A percentile compares a stretch with the other conserved stretches of the same genome.
Evolutionary conservation across 73 alveolate genomes (phyloP).

Genomic region (Paramecium sexaurelia): DNA sequence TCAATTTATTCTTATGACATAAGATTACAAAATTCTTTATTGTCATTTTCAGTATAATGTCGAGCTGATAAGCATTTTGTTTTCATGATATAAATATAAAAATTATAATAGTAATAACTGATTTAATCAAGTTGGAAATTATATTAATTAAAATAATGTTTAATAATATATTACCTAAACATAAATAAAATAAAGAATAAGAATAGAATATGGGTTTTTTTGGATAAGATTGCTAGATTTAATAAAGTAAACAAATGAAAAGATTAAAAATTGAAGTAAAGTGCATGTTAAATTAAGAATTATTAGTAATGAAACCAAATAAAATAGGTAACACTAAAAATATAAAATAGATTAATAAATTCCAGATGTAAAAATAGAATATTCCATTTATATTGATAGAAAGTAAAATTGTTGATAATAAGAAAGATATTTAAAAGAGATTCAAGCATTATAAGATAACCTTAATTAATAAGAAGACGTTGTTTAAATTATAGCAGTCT

Average conservation of each 20-base stretch:
- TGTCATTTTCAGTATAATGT: background rate
- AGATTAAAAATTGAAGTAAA: constrained; percentile 3
- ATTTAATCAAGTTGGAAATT: background rate
- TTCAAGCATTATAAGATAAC: background rate
- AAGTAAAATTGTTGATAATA: background rate
- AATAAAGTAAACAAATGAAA: background rate
- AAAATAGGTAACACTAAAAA: background rate
- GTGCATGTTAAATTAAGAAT: constrained; percentile 29
- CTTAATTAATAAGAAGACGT: background rate
- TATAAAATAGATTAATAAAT: background rate
- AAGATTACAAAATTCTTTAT: background rate
- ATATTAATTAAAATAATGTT: background rate
- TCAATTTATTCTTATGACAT: background rate
- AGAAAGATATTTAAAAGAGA: background rate
- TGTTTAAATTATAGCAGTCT: background rate
- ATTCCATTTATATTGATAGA: background rate
- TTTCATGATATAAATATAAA: background rate
- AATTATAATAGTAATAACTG: background rate
- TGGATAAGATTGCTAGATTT: background rate
- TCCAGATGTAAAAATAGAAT: constrained; percentile 33
- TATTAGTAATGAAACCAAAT: background rate
- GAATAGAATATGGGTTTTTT: background rate
- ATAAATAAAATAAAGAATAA: background rate
- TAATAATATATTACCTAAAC: constrained; percentile 13
- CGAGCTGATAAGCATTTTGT: background rate